phyloP scores from a whole-genome alignment of 495 filamentous ascomycete species.

The Clavariopsis aquatica region DNA sequence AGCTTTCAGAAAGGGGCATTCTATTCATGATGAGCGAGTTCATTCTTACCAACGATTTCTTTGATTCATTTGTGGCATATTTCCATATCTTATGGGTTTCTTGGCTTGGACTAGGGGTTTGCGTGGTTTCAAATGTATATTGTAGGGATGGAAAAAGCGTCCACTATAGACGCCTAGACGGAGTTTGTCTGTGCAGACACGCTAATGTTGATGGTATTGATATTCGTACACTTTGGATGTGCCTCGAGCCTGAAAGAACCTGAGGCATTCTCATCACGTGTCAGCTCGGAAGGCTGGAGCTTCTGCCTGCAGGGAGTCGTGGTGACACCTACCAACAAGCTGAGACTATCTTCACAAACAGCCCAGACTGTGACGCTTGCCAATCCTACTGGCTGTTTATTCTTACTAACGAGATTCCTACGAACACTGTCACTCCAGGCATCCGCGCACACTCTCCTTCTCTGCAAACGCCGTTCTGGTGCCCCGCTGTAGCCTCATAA shows the following conservation, averaged over 20 bases:
- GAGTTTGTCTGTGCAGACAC: not conserved
- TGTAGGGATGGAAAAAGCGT: conserved; percentile 13
- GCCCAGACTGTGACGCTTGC: not conserved
- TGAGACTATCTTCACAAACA: not conserved
- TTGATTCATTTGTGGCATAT: conserved; percentile 1
- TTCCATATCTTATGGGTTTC: not conserved
- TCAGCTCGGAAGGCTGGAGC: not conserved
- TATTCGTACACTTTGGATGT: not conserved
- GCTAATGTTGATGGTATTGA: not conserved
- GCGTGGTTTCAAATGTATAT: not conserved
- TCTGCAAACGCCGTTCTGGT: not conserved
- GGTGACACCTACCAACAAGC: not conserved
- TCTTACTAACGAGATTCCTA: not conserved
- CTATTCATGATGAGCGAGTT: conserved; percentile 55
- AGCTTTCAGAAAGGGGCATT: conserved; percentile 91
- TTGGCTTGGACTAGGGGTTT: not conserved
- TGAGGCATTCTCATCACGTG: not conserved
- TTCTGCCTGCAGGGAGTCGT: not conserved
- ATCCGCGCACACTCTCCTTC: not conserved
- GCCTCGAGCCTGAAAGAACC: not conserved
- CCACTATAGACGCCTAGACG: conserved; percentile 1
- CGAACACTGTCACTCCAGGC: not conserved
- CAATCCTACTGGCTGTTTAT: not conserved
- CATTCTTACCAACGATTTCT: conserved; percentile 7
- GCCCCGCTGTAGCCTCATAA: not conserved